Evolutionary conservation across 2,329 filamentous ascomycete genomes (phyloP).

Genomic region (Hortaea sp.): DNA sequence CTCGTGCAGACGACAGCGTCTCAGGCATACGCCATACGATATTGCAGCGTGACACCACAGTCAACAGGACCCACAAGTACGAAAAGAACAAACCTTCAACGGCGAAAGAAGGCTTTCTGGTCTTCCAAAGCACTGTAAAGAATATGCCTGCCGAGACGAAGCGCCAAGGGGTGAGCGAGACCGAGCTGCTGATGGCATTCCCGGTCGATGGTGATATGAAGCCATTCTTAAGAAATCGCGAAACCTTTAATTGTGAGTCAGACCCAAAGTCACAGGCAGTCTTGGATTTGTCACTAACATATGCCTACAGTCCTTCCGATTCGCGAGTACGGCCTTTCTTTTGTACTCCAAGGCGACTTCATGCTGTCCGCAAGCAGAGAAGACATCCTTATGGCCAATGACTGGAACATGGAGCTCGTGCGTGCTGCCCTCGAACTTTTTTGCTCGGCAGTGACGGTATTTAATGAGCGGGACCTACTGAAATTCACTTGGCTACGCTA

Average conservation of each 20-base stretch:
- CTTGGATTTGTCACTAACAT: too few relatives aligned
- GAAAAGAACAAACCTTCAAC: neutral
- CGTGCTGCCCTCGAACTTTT: slow-evolving; percentile 3
- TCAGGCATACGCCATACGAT: neutral
- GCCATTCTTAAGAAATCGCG: slow-evolving; percentile 4
- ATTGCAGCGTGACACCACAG: too few relatives aligned
- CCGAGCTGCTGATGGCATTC: slow-evolving; percentile 15
- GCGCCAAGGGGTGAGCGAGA: slow-evolving; percentile 7
- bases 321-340: neutral
- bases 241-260: slow-evolving; percentile 12
- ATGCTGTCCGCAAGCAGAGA: slow-evolving; percentile 10
- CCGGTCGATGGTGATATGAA: slow-evolving; percentile 7
- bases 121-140: slow-evolving; percentile 2
- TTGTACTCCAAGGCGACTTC: slow-evolving; percentile 16
- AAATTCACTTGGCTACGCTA: slow-evolving; percentile 9
- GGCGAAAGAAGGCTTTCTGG: slow-evolving; percentile 1
- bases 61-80: neutral
- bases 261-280: too few relatives aligned
- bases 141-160: slow-evolving; percentile 10
- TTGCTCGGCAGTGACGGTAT: slow-evolving; percentile 1
- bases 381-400: slow-evolving; percentile 4
- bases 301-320: slow-evolving; percentile 1
- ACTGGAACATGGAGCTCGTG: slow-evolving; percentile 7
- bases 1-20: neutral
- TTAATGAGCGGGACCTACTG: slow-evolving; percentile 3